A percentile compares a stretch with the other conserved stretches of the same genome.
Evolutionary conservation across 352 stramenopile genomes (phyloP).

Genomic region (Globisporangium paddicum): DNA sequence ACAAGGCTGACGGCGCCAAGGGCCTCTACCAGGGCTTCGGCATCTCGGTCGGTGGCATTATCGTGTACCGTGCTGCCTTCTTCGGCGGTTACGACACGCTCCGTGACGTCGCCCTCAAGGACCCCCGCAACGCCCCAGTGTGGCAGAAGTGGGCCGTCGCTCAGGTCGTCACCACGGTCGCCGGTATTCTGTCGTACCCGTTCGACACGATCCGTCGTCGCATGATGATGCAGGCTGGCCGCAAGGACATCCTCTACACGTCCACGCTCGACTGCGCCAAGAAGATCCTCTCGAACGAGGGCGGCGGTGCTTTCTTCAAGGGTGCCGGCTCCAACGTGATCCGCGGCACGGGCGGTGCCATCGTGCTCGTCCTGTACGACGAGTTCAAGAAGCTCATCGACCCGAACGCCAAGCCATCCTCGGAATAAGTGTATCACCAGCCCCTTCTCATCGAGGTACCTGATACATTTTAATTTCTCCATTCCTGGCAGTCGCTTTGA

Average conservation of each 20-base stretch:
- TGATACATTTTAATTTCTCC: not conserved
- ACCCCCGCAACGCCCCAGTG: slow-evolving; percentile 84
- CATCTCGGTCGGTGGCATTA: slow-evolving; percentile 98
- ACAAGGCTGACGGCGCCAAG: slow-evolving; percentile 86
- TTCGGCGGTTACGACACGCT: slow-evolving; percentile 98
- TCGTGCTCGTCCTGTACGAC: slow-evolving; percentile 99
- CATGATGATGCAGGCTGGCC: slow-evolving; percentile 98
- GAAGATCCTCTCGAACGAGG: slow-evolving; percentile 98
- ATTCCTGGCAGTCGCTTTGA: not conserved
- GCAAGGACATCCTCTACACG: slow-evolving; percentile 97
- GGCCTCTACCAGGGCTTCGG: slow-evolving; percentile 99
- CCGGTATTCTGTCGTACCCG: slow-evolving; percentile 95
- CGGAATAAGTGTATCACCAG: slow-evolving; percentile 27
- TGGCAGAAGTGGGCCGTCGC: slow-evolving; percentile 91
- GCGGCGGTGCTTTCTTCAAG: slow-evolving; percentile 96
- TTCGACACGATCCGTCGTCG: slow-evolving; percentile 95
- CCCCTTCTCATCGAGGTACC: not conserved
- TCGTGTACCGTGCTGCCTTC: slow-evolving; percentile 98
- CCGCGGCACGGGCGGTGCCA: slow-evolving; percentile 96
- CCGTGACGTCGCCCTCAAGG: slow-evolving; percentile 81
- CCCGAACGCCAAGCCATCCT: slow-evolving; percentile 50
- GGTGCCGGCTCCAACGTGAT: slow-evolving; percentile 98
- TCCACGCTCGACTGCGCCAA: slow-evolving; percentile 95
- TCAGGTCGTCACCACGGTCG: slow-evolving; percentile 88
- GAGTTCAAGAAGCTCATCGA: slow-evolving; percentile 95